Conservation (phyloP, 768 basidiomycete genomes). For the Mycena indigotica region DNA sequence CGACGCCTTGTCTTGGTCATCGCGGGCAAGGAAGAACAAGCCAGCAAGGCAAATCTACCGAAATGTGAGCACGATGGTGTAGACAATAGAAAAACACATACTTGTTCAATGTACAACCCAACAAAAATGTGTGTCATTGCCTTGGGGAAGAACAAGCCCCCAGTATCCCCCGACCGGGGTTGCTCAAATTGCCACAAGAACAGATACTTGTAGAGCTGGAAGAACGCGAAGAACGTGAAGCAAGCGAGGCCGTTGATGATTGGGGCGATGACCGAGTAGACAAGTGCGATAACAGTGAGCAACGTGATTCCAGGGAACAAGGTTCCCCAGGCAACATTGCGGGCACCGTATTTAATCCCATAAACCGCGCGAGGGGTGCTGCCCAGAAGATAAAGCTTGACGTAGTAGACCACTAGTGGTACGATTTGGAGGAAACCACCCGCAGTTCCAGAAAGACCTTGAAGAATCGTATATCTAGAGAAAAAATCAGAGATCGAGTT, state of each 20-base stretch:
- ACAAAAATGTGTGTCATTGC: slow-evolving; percentile 93
- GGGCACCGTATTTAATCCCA: slow-evolving; percentile 74
- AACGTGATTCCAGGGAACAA: slow-evolving; percentile 74
- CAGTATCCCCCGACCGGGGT: slow-evolving; percentile 71
- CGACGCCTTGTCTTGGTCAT: slow-evolving; percentile 52
- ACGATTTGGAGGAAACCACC: slow-evolving; percentile 82
- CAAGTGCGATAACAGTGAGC: slow-evolving; percentile 78
- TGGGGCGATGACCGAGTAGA: slow-evolving; percentile 88
- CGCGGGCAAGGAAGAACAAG: slow-evolving; percentile 84
- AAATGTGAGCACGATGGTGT: not conserved
- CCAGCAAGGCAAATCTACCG: slow-evolving; percentile 68
- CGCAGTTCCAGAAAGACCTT: slow-evolving; percentile 78
- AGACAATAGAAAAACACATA: slow-evolving; percentile 6
- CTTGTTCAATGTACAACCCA: slow-evolving; percentile 88
- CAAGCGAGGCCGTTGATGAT: slow-evolving; percentile 90
- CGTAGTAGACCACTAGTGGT: slow-evolving; percentile 80
- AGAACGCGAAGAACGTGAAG: slow-evolving; percentile 82
- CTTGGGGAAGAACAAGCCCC: slow-evolving; percentile 93
- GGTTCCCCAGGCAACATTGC: slow-evolving; percentile 75
- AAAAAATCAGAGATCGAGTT: not conserved
- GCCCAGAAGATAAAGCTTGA: slow-evolving; percentile 85
- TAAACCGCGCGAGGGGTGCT: slow-evolving; percentile 88
- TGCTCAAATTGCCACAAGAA: slow-evolving; percentile 82
- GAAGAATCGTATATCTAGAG: slow-evolving; percentile 70
- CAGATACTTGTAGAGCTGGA: slow-evolving; percentile 82